Evolutionary conservation across 2,329 filamentous ascomycete genomes (phyloP).

Genomic region (Pseudohalonectria lignicola): DNA sequence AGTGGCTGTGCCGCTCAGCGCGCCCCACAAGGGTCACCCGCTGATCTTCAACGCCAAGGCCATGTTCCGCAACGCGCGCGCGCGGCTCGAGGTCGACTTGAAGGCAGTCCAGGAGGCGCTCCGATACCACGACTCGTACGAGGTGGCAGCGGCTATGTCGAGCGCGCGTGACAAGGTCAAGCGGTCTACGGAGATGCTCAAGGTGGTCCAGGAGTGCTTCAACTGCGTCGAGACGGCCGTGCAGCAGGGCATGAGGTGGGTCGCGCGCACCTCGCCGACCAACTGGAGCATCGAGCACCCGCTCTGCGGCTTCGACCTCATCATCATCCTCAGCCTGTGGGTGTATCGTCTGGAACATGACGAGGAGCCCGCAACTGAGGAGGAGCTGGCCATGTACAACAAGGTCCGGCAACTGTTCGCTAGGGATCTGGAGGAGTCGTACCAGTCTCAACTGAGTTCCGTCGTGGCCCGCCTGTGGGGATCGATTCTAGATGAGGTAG

Average conservation of each 20-base stretch:
- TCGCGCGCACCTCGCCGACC: conserved; percentile 91
- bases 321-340: conserved; percentile 97
- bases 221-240: conserved; percentile 96
- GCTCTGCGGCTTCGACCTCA: conserved; percentile 89
- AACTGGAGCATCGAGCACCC: conserved; percentile 99
- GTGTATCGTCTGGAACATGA: conserved; percentile 99
- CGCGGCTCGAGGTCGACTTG: conserved; percentile 85
- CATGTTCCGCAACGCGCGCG: conserved; percentile 87
- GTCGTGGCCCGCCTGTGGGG: conserved; percentile 93
- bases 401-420: conserved; percentile 85
- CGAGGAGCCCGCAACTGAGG: conserved; percentile 77
- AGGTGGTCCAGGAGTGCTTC: conserved; percentile 95
- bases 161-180: conserved; percentile 88
- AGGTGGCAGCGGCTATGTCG: conserved; percentile 94
- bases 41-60: conserved; percentile 98
- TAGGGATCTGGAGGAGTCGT: conserved; percentile 76
- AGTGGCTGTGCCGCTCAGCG: conserved; percentile 78
- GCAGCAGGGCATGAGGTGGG: conserved; percentile 90
- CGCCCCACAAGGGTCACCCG: conserved; percentile 90
- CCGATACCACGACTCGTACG: conserved; percentile 92
- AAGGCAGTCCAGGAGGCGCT: conserved; percentile 94
- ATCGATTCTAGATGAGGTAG: conserved; percentile 95
- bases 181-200: conserved; percentile 94
- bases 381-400: conserved; percentile 83
- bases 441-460: conserved; percentile 80